phyloP scores from a whole-genome alignment of 192 early-diverging fungal species.

The Podila minutissima region DNA sequence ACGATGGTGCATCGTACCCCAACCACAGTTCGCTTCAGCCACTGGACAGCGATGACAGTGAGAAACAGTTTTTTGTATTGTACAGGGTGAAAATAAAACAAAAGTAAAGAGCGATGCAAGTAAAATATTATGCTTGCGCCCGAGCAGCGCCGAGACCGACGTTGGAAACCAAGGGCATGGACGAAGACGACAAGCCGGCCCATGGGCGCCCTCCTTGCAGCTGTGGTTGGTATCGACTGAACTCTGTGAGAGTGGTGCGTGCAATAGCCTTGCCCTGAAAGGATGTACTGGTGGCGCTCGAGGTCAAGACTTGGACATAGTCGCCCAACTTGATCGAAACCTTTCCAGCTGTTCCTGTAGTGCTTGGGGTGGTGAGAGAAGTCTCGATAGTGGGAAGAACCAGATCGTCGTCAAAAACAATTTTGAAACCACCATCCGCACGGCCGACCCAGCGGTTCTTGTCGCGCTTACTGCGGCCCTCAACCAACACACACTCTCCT shows the following conservation, averaged over 20 bases:
- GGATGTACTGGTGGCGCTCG: slow-evolving; percentile 40
- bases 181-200: neutral
- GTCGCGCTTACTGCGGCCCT: slow-evolving; percentile 51
- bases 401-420: slow-evolving; percentile 60
- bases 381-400: slow-evolving; percentile 30
- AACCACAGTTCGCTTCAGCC: too few species aligned
- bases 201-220: neutral
- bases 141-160: too few species aligned
- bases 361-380: neutral
- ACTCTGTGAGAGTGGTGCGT: slow-evolving; percentile 37
- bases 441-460: slow-evolving; percentile 59
- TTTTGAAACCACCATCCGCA: slow-evolving; percentile 76
- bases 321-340: slow-evolving; percentile 45
- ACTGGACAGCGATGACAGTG: too few species aligned
- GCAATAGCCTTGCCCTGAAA: slow-evolving; percentile 55
- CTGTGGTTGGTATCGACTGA: slow-evolving; percentile 21
- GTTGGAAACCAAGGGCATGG: neutral
- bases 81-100: too few species aligned
- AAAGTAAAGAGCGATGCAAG: too few species aligned
- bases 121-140: too few species aligned
- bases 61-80: too few species aligned
- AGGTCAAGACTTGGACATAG: slow-evolving; percentile 51
- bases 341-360: slow-evolving; percentile 2
- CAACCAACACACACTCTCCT: slow-evolving; percentile 50
- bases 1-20: too few species aligned